Conservation (phyloP, 176 grass and related monocot species). For the Phoenix roebelenii region DNA sequence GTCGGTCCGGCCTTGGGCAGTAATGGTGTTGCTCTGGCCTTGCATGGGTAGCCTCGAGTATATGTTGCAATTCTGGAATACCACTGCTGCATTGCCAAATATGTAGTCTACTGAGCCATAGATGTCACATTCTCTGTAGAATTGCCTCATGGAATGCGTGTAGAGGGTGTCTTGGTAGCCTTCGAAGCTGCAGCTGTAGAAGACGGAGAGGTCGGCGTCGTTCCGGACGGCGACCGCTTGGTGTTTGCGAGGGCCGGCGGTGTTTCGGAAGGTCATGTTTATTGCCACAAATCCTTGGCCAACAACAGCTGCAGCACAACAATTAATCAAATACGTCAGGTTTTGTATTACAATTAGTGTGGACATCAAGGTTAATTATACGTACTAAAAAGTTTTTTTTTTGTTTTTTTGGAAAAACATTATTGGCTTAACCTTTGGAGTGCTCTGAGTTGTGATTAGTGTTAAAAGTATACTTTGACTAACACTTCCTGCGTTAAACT, state of each 20-base stretch:
- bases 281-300: slow-evolving; percentile 33
- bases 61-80: slow-evolving; percentile 33
- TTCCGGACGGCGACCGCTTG: slow-evolving; percentile 33
- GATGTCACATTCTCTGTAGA: slow-evolving; percentile 33
- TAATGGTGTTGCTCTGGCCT: slow-evolving; percentile 27
- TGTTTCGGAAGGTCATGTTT: slow-evolving; percentile 25
- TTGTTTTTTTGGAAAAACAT: too few species aligned
- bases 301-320: slow-evolving; percentile 16
- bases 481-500: too few species aligned
- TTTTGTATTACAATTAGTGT: background rate
- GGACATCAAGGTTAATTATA: background rate
- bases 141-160: slow-evolving; percentile 34
- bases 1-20: slow-evolving; percentile 28
- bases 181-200: slow-evolving; percentile 30
- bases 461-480: too few species aligned
- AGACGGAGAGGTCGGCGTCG: slow-evolving; percentile 19
- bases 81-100: slow-evolving; percentile 36
- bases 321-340: background rate
- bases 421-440: too few species aligned
- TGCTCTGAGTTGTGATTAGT: too few species aligned
- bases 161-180: slow-evolving; percentile 49
- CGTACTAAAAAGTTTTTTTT: too few species aligned
- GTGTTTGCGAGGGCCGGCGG: slow-evolving; percentile 18
- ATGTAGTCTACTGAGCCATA: slow-evolving; percentile 39
- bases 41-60: slow-evolving; percentile 4